Base-by-base conservation (phyloP, 2,329 filamentous ascomycete species). In the Fusarium sp. region DNA sequence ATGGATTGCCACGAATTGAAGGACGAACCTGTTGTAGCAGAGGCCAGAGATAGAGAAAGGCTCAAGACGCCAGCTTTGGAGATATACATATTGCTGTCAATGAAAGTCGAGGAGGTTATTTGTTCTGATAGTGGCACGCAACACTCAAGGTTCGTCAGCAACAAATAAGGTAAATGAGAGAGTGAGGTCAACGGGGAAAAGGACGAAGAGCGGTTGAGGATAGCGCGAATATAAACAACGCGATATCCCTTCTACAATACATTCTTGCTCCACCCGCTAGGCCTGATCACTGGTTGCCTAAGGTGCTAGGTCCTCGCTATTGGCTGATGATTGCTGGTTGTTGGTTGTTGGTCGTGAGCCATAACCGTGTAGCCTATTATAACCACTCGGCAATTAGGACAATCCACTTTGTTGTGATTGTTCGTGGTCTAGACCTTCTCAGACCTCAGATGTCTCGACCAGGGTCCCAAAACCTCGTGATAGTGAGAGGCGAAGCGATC, bases 1-100 rank as follows among this genome's bases (percentile, higher is more conserved):
- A 6, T 5, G 1, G 2, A 2, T 8, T 5, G 8, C 0, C 1
- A 9, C 3, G 40, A 1, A 5, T 25, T 13, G 27, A 9, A 16
- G 22, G 11, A 0, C 29, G 29, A 8, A 58, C 48, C 40, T 2
- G 48, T 58, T 6, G 5, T n/a, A 8, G 48, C n/a, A 16, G 48
- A 15, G 20, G 8, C 16, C 2, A 45, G n/a, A 3, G 29, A n/a
- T 1, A 24, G 0, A 4, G 1, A 43, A 1, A 18, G 30, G 16
- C 8, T 3, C 6, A 43, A 20, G 5, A 13, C 3, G 8, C 3
- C 8, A 3, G 40, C 24, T 20, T 13, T 52, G 1, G 20, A 32
- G 16, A 27, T 15, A 2, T 43, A 12, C 46, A 58, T 43, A 58
- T 43, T 30, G 46, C 11, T 38, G n/a, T 38, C 3, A 52, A 32